These are phyloP conservation scores for Fusarium staphyleae DNA, from an alignment of 2,329 filamentous ascomycete genomes.

Conservation along the genomic window DNA sequence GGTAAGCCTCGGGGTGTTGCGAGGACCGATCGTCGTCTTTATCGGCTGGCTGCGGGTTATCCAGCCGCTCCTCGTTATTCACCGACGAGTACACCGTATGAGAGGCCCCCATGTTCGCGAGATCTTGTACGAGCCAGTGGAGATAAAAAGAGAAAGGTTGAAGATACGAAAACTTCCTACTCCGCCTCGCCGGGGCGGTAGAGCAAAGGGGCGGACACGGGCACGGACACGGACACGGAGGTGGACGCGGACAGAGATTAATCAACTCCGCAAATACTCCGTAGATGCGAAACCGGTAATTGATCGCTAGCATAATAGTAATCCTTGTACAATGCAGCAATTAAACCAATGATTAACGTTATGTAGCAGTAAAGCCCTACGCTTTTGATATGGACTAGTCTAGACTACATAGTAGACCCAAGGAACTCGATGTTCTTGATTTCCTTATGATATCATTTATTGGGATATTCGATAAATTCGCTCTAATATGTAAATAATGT, in stretches of 20 bases:
- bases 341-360: neutral
- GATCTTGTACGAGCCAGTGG: neutral
- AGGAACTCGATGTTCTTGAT: too few species aligned
- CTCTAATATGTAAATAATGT: too few species aligned
- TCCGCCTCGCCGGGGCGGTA: neutral
- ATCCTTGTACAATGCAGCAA: neutral
- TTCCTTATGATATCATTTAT: too few species aligned
- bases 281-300: conserved; percentile 18
- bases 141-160: neutral
- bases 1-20: neutral
- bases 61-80: conserved; percentile 26
- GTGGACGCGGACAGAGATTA: neutral
- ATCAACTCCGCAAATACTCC: conserved; percentile 3
- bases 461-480: too few species aligned
- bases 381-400: too few species aligned
- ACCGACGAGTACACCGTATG: conserved; percentile 22
- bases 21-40: neutral
- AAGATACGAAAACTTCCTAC: neutral
- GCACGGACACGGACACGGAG: conserved; percentile 29
- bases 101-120: conserved; percentile 25
- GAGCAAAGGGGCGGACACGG: conserved; percentile 19
- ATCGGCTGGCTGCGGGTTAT: neutral
- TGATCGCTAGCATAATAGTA: conserved; percentile 1
- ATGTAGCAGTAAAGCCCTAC: too few species aligned
- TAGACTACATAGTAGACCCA: too few species aligned